A percentile compares a stretch with the other conserved stretches of the same genome.
phyloP scores from a whole-genome alignment of 2,329 filamentous ascomycete species.

The Cladophialophora chaetospira region DNA sequence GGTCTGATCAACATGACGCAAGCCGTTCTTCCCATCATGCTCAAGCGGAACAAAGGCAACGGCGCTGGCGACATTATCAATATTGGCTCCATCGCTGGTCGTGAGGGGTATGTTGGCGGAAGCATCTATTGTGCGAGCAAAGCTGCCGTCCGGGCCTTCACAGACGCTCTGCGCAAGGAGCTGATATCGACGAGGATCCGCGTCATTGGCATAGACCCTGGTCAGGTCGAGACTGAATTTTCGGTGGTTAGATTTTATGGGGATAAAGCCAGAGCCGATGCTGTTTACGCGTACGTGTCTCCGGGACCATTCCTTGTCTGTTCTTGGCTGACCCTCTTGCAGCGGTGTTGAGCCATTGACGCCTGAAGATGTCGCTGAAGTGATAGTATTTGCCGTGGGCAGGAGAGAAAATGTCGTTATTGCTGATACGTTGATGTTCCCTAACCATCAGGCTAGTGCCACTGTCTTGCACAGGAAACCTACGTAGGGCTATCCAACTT shows the following conservation, averaged over 20 bases:
- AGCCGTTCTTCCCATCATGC: conserved; percentile 79
- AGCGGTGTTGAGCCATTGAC: conserved; percentile 80
- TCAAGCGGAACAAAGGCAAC: conserved; percentile 62
- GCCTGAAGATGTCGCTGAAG: conserved; percentile 85
- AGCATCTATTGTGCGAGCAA: conserved; percentile 93
- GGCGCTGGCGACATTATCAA: conserved; percentile 94
- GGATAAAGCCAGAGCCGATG: conserved; percentile 84
- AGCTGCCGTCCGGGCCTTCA: conserved; percentile 82
- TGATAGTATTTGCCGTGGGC: conserved; percentile 81
- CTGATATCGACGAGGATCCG: conserved; percentile 77
- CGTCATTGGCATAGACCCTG: conserved; percentile 85
- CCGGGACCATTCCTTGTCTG: conserved; percentile 50
- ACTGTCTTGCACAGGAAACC: conserved; percentile 26
- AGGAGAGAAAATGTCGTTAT: conserved; percentile 87
- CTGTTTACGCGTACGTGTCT: conserved; percentile 66
- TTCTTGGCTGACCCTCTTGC: conserved; percentile 3
- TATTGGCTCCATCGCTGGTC: conserved; percentile 81
- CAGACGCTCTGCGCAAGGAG: conserved; percentile 79
- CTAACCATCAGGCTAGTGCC: conserved; percentile 69
- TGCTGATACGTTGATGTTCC: conserved; percentile 83
- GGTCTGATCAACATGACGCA: conserved; percentile 97
- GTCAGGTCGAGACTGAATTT: conserved; percentile 93
- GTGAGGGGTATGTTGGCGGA: conserved; percentile 80
- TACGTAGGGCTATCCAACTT: too few species aligned
- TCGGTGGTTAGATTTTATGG: conserved; percentile 87